A percentile compares a stretch with the other conserved stretches of the same genome.
These are phyloP conservation scores for Xerocomus amazonicus DNA, from an alignment of 1,284 basidiomycete species.

Conservation along the genomic window DNA sequence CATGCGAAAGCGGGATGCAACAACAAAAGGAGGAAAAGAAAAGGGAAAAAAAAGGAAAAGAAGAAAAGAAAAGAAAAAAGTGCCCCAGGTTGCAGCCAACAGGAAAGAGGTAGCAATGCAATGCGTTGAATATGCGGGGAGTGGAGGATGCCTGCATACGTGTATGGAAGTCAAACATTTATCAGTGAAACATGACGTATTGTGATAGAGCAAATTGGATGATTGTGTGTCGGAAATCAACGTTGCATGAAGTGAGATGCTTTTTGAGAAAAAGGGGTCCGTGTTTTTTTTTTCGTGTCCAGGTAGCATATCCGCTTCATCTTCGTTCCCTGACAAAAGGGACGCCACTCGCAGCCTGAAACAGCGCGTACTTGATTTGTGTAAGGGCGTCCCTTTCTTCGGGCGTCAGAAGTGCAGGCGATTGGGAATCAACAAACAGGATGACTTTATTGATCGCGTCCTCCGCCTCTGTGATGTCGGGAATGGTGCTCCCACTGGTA, in stretches of 20 bases:
- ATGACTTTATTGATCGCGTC: constrained; percentile 49
- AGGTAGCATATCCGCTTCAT: constrained; percentile 14
- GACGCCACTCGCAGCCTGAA: constrained; percentile 43
- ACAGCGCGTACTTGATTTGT: constrained; percentile 46
- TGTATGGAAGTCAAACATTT: constrained; percentile 17
- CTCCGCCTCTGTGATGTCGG: constrained; percentile 46
- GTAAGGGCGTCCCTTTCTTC: constrained; percentile 42
- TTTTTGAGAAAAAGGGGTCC: constrained; percentile 15
- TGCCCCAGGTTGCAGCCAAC: constrained; percentile 14
- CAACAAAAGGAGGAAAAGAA: constrained; percentile 12
- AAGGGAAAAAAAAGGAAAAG: constrained; percentile 13
- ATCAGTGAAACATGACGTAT: constrained; percentile 18
- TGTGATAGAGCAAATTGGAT: constrained; percentile 12
- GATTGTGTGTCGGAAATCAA: constrained; percentile 14
- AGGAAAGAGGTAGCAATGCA: constrained; percentile 16
- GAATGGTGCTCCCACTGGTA: constrained; percentile 29
- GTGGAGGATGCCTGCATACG: constrained; percentile 27
- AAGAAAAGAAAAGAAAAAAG: constrained; percentile 14
- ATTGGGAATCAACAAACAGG: constrained; percentile 45
- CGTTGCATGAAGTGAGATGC: constrained; percentile 13
- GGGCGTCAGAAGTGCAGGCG: constrained; percentile 38
- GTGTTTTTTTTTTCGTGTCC: constrained; percentile 1
- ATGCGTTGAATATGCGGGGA: constrained; percentile 27
- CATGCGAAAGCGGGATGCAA: constrained; percentile 28
- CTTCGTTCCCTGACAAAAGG: constrained; percentile 36